phyloP scores from a whole-genome alignment of 2,329 filamentous ascomycete genomes.

The Teratosphaeria viscida region DNA sequence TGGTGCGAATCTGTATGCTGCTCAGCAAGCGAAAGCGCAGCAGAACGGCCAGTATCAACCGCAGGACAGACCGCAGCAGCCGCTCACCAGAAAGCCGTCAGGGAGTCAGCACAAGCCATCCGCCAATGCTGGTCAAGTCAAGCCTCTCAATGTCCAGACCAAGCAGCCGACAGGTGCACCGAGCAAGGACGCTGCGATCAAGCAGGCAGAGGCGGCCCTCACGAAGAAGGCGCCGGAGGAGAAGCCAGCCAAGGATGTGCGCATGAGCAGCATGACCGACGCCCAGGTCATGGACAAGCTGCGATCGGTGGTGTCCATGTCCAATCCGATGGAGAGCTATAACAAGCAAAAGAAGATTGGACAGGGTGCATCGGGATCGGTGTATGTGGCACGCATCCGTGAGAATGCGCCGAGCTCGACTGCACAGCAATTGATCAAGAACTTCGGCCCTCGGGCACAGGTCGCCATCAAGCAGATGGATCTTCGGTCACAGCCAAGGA shows the following conservation, averaged over 20 bases:
- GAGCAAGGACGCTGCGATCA: slow-evolving; percentile 55
- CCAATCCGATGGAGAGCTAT: slow-evolving; percentile 89
- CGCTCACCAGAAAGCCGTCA: slow-evolving; percentile 20
- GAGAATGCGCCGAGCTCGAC: slow-evolving; percentile 72
- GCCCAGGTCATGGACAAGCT: slow-evolving; percentile 94
- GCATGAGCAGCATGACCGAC: slow-evolving; percentile 98
- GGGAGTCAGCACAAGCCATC: slow-evolving; percentile 18
- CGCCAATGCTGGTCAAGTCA: slow-evolving; percentile 17
- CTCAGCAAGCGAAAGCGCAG: slow-evolving; percentile 15
- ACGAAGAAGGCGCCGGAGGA: slow-evolving; percentile 63
- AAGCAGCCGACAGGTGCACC: slow-evolving; percentile 40
- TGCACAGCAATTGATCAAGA: slow-evolving; percentile 66
- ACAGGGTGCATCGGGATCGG: slow-evolving; percentile 92
- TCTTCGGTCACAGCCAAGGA: slow-evolving; percentile 87
- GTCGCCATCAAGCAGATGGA: slow-evolving; percentile 99
- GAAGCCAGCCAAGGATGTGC: slow-evolving; percentile 70
- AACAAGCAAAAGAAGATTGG: slow-evolving; percentile 99
- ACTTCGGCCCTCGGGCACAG: slow-evolving; percentile 71
- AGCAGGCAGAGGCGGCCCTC: slow-evolving; percentile 80
- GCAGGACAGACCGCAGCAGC: slow-evolving; percentile 13
- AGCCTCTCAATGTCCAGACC: slow-evolving; percentile 45
- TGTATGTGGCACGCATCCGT: slow-evolving; percentile 94
- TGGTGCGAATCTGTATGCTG: slow-evolving; percentile 19
- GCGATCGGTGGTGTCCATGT: slow-evolving; percentile 88
- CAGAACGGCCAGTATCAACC: slow-evolving; percentile 14